Evolutionary conservation across 768 basidiomycete species (phyloP), one percentile per base, ranked within the genome.

Genomic region (Collybia sordida): DNA sequence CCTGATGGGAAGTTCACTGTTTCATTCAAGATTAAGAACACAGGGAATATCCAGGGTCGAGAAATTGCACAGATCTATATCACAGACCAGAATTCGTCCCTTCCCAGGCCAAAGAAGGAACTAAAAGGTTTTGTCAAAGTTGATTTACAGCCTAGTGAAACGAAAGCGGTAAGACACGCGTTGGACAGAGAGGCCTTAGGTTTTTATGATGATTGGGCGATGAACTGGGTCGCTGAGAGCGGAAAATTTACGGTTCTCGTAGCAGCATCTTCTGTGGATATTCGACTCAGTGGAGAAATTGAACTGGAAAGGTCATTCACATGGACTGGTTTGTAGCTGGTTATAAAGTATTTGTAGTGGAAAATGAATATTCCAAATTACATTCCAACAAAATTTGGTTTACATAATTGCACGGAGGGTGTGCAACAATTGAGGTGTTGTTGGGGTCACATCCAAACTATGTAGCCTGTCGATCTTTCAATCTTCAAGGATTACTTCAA

Each of bases 401-500:
- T 31, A n/a, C n/a, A n/a, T n/a, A 12, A 31, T 3, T 14, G 31
- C 31, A 11, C 5, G 14, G 11, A 31, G 14, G 14, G 31, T 4
- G 11, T 31, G 11, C 3, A 31, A 31, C 31, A 31, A 4, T 31
- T 19, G 14, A 25, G 24, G 12, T 38, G 9, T 45, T 35, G 8
- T 38, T 9, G 28, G 6, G 11, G 37, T 31, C 31, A 14, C 31
- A 3, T 31, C 31, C 14, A 23, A 39, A 21, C 15, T 41, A 42
- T n/a, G n/a, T 6, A 9, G n/a, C n/a, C n/a, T n/a, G n/a, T n/a
- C n/a, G n/a, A n/a, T n/a, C 19, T 15, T 1, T 57, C 51, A 61
- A 19, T 73, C 70, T 34, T 82, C 79, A 3, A 84, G 64, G 19
- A 80, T 71, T 24, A 87, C 61, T 41, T 83, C 77, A 18, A 85